Conservation (phyloP, 441 rosid species). For the Biscutella laevigata region DNA sequence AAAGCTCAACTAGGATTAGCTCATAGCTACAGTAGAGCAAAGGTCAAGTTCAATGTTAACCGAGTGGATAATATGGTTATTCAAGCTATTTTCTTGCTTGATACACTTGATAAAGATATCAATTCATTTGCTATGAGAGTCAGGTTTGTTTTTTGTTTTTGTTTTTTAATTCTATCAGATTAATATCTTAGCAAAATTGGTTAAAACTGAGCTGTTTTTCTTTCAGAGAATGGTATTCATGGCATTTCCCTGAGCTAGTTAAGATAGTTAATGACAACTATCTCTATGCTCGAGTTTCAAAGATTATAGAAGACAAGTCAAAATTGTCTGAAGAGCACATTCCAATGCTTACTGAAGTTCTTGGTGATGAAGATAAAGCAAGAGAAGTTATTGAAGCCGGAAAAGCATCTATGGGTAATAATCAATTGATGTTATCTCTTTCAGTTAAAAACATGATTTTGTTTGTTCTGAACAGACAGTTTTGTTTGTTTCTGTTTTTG, state of each 20-base stretch:
- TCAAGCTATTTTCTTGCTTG: constrained; percentile 85
- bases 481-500: no score
- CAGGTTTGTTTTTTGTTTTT: constrained; percentile 47
- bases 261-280: constrained; percentile 93
- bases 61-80: constrained; percentile 94
- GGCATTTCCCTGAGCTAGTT: constrained; percentile 94
- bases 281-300: constrained; percentile 77
- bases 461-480: no score
- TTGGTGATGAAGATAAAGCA: constrained; percentile 94
- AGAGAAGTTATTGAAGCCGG: constrained; percentile 91
- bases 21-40: constrained; percentile 95
- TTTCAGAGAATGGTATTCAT: constrained; percentile 99
- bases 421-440: no score
- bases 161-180: no score
- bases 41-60: constrained; percentile 95
- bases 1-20: constrained; percentile 93
- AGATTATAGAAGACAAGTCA: constrained; percentile 78
- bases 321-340: constrained; percentile 66
- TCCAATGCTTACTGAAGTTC: constrained; percentile 58
- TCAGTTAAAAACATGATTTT: no score
- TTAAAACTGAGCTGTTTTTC: no score
- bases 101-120: constrained; percentile 85
- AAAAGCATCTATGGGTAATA: constrained; percentile 98
- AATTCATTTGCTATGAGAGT: constrained; percentile 93
- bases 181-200: no score